phyloP scores from a whole-genome alignment of 495 filamentous ascomycete genomes.

The Pseudotulostoma volvatum region DNA sequence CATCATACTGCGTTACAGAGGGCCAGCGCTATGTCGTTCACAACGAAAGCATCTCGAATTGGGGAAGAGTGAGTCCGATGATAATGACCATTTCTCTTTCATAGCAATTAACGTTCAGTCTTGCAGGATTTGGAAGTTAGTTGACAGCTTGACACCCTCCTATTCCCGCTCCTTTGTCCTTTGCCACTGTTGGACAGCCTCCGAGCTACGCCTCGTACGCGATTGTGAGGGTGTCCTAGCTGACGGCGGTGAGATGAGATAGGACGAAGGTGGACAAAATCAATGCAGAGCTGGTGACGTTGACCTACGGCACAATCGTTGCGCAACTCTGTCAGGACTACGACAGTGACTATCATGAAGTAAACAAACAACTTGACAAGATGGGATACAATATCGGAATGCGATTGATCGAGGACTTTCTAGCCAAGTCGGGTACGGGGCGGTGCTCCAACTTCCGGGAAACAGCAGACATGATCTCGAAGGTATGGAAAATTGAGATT shows the following conservation, averaged over 20 bases:
- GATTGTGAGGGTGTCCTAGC: conserved; percentile 40
- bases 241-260: conserved; percentile 53
- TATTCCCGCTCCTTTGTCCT: not conserved
- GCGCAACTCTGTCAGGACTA: conserved; percentile 92
- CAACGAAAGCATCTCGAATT: conserved; percentile 69
- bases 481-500: conserved; percentile 38
- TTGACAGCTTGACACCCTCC: conserved; percentile 9
- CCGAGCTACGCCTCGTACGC: conserved; percentile 3
- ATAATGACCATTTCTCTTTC: conserved; percentile 4
- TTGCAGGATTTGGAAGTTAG: conserved; percentile 99
- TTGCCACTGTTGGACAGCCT: conserved; percentile 2
- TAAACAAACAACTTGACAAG: conserved; percentile 90
- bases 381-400: conserved; percentile 99
- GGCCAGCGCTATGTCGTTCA: conserved; percentile 55
- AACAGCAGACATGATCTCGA: conserved; percentile 90
- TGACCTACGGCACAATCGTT: conserved; percentile 96
- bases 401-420: conserved; percentile 91
- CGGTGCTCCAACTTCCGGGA: conserved; percentile 86
- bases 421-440: conserved; percentile 81
- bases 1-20: no score
- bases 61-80: conserved; percentile 78
- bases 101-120: no score
- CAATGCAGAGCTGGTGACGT: conserved; percentile 86
- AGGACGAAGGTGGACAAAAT: conserved; percentile 54
- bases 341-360: conserved; percentile 79